Conservation (phyloP, 331 rosid species). For the Acacia pycnantha region DNA sequence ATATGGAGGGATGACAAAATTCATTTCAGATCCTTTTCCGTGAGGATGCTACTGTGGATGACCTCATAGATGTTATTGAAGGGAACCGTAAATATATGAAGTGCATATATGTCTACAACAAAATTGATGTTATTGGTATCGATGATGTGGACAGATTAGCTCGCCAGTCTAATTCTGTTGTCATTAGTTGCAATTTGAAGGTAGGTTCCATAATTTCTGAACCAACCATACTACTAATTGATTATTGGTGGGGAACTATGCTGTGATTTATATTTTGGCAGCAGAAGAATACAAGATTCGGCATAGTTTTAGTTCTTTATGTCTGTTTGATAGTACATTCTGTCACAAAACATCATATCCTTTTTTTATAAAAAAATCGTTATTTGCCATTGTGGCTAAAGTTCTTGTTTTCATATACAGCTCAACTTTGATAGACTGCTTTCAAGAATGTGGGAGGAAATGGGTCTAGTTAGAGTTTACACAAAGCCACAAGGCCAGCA, state of each 20-base stretch:
- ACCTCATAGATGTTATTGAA: constrained; percentile 97
- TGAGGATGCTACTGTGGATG: constrained; percentile 98
- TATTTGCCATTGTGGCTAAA: background rate
- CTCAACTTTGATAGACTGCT: constrained; percentile 71
- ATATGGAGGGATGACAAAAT: constrained; percentile 11
- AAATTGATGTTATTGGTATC: constrained; percentile 95
- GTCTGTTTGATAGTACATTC: background rate
- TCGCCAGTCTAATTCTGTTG: constrained; percentile 93
- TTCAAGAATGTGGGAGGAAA: constrained; percentile 73
- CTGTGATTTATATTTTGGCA: background rate
- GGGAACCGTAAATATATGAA: constrained; percentile 99
- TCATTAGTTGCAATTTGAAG: constrained; percentile 94
- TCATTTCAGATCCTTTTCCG: constrained; percentile 83
- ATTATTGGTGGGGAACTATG: background rate
- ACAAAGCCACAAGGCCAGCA: constrained; percentile 88
- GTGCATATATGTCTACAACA: constrained; percentile 96
- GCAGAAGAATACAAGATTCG: background rate
- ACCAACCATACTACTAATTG: background rate
- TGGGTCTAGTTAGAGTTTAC: constrained; percentile 82
- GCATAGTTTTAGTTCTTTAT: background rate
- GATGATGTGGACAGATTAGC: constrained; percentile 97
- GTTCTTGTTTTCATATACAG: constrained; percentile 43
- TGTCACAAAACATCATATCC: background rate
- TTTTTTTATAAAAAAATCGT: background rate
- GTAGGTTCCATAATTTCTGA: constrained; percentile 38